Evolutionary conservation across 148 eudicot species (phyloP).

Genomic region (Silene conica): DNA sequence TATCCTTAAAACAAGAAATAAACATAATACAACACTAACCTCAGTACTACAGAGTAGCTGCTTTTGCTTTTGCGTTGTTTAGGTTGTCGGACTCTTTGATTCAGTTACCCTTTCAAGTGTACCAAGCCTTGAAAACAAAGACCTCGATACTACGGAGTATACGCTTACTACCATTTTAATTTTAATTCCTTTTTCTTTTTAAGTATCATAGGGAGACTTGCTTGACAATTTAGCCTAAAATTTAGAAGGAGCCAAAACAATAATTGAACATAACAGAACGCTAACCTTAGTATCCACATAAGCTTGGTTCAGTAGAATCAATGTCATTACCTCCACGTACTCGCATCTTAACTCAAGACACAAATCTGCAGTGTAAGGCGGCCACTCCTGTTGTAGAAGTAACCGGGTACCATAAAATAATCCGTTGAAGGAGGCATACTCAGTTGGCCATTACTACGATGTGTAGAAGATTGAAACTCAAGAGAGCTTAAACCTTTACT

Average conservation of each 20-base stretch:
- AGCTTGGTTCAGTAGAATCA: not conserved
- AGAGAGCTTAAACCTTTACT: constrained; percentile 28
- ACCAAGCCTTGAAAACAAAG: too few species aligned
- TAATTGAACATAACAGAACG: not conserved
- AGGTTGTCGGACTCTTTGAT: not conserved
- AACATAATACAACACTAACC: not conserved
- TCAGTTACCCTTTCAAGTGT: not conserved
- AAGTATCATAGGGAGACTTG: constrained; percentile 7
- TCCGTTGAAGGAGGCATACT: constrained; percentile 21
- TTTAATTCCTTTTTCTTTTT: not conserved
- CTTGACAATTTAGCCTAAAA: constrained; percentile 23
- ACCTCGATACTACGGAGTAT: too few species aligned
- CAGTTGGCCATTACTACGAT: constrained; percentile 23
- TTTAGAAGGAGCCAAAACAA: constrained; percentile 1
- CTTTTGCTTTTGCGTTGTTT: not conserved
- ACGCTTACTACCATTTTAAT: too few species aligned
- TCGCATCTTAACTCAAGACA: constrained; percentile 27
- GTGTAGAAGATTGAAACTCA: constrained; percentile 39
- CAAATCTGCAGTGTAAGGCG: constrained; percentile 36
- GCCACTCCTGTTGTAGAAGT: constrained; percentile 26
- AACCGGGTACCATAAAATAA: constrained; percentile 46
- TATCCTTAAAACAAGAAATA: not conserved
- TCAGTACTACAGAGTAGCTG: not conserved
- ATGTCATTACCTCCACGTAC: constrained; percentile 8
- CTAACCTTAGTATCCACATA: constrained; percentile 21